Evolutionary conservation across 306 rosid species (phyloP).

Genomic region (Albizia julibrissin): DNA sequence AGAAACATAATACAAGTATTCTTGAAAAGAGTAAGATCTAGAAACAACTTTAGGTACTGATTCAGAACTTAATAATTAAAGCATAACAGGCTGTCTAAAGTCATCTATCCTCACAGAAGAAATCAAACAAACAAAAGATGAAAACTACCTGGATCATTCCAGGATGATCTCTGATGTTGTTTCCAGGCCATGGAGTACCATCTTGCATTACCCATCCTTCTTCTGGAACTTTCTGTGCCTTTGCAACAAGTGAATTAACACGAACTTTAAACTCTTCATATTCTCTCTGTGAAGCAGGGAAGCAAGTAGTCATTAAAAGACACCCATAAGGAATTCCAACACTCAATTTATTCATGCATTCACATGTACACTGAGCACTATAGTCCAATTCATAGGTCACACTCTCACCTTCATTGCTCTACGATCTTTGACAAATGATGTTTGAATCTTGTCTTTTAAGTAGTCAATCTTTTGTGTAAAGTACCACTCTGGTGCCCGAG

Average conservation of each 20-base stretch:
- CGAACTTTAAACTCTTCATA: slow-evolving; percentile 96
- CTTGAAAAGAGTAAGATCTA: slow-evolving; percentile 9
- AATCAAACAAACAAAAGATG: neutral
- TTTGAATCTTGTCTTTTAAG: slow-evolving; percentile 90
- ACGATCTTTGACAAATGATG: slow-evolving; percentile 96
- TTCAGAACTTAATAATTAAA: slow-evolving; percentile 10
- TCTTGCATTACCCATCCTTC: slow-evolving; percentile 99
- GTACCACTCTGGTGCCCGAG: slow-evolving; percentile 98
- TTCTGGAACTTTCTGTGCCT: slow-evolving; percentile 85
- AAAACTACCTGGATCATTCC: slow-evolving; percentile 91
- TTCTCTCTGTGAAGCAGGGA: slow-evolving; percentile 67
- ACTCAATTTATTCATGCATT: neutral
- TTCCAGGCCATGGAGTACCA: slow-evolving; percentile 99
- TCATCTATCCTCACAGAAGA: slow-evolving; percentile 5
- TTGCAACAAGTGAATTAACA: slow-evolving; percentile 78
- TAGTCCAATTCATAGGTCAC: slow-evolving; percentile 21
- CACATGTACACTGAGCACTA: neutral
- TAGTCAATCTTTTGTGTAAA: slow-evolving; percentile 94
- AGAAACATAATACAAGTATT: neutral
- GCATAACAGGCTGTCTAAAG: slow-evolving; percentile 6
- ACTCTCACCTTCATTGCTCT: slow-evolving; percentile 88
- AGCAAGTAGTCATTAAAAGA: slow-evolving; percentile 24
- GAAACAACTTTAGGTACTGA: slow-evolving; percentile 7
- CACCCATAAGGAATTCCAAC: neutral
- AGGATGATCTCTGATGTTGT: slow-evolving; percentile 97